Percentiles rank a stretch among this genome's conserved stretches.
Evolutionary conservation across 495 filamentous ascomycete species (phyloP).

Genomic region (Penicillium argentinense): DNA sequence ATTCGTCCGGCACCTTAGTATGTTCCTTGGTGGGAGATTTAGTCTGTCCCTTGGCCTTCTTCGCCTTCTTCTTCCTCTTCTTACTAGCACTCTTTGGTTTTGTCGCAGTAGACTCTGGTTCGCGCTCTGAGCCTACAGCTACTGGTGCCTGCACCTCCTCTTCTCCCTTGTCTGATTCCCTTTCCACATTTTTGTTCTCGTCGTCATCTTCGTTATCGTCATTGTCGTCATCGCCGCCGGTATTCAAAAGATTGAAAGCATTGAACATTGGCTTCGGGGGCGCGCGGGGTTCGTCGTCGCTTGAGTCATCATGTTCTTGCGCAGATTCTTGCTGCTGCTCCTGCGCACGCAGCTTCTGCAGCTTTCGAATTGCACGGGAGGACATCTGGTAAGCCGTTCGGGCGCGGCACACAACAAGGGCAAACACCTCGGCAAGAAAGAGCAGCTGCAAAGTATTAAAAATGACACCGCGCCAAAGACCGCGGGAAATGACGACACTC

Average conservation of each 20-base stretch:
- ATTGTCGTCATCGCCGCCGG: slow-evolving; percentile 65
- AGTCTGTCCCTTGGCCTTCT: slow-evolving; percentile 16
- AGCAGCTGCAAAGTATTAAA: not conserved
- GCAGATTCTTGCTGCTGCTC: slow-evolving; percentile 57
- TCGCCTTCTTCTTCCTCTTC: slow-evolving; percentile 46
- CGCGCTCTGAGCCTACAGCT: not conserved
- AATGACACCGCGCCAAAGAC: slow-evolving; percentile 18
- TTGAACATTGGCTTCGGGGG: slow-evolving; percentile 46
- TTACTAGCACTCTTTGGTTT: slow-evolving; percentile 48
- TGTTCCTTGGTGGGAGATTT: too few species aligned
- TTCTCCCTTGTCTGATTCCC: slow-evolving; percentile 33
- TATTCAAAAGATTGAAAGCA: slow-evolving; percentile 51
- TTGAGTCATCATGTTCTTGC: slow-evolving; percentile 51
- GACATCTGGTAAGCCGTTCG: slow-evolving; percentile 57
- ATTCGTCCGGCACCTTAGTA: slow-evolving; percentile 30
- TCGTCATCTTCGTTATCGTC: slow-evolving; percentile 62
- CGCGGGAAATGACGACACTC: slow-evolving; percentile 46
- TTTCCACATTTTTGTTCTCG: slow-evolving; percentile 32
- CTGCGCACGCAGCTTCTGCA: slow-evolving; percentile 65
- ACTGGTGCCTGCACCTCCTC: slow-evolving; percentile 14
- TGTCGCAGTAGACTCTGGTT: slow-evolving; percentile 14
- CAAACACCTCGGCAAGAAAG: not conserved
- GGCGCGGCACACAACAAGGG: not conserved
- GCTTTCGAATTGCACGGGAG: slow-evolving; percentile 73
- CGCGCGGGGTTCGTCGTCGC: slow-evolving; percentile 44